Percentiles rank a stretch among this genome's conserved stretches.
Conservation (phyloP, 2,329 filamentous ascomycete genomes). For the Pestalotiopsis fici region DNA sequence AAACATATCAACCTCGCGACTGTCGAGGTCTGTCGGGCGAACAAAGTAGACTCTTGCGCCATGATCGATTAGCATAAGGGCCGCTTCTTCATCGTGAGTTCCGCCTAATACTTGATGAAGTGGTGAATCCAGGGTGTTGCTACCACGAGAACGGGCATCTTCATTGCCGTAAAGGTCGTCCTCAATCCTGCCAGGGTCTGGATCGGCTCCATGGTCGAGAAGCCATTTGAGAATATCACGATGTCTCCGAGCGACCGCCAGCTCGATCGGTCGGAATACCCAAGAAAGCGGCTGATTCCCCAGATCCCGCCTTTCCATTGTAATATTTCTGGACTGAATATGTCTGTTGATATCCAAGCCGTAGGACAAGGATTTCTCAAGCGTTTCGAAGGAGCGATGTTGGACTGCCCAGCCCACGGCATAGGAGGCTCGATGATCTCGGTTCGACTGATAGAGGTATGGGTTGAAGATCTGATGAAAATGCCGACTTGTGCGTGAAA, state of each 20-base stretch:
- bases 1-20: neutral
- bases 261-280: neutral
- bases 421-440: neutral
- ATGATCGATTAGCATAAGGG: neutral
- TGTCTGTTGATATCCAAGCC: too few relatives aligned
- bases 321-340: too few relatives aligned
- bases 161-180: neutral
- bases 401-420: neutral
- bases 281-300: neutral
- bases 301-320: too few relatives aligned
- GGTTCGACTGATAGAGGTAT: neutral
- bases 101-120: neutral
- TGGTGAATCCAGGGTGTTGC: neutral
- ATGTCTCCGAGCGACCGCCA: neutral
- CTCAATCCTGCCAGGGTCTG: neutral
- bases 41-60: neutral
- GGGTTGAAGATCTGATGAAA: neutral
- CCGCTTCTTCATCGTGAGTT: neutral
- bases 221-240: neutral
- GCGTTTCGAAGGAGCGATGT: neutral
- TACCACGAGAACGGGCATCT: neutral
- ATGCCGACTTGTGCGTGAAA: neutral
- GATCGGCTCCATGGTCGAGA: neutral
- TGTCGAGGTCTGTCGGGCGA: too few relatives aligned
- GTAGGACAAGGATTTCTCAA: neutral